phyloP scores from a whole-genome alignment of 1,139 yeast species.

The Geotrichum macrosporum region DNA sequence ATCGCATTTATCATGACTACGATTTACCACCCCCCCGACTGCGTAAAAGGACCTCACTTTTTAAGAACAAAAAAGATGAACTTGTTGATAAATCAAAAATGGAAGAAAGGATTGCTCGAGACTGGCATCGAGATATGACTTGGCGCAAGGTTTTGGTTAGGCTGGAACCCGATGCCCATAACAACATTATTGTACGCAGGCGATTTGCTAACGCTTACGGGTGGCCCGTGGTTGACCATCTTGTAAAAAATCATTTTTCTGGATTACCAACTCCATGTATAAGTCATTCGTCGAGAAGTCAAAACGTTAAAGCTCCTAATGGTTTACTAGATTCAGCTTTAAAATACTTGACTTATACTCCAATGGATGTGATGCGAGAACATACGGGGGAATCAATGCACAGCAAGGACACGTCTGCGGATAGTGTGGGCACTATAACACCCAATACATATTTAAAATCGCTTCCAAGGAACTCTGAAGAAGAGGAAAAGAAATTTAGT shows the following conservation, averaged over 20 bases:
- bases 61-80: conserved; percentile 30
- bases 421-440: neutral
- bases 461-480: too few species aligned
- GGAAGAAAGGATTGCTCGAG: conserved; percentile 84
- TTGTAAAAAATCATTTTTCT: conserved; percentile 61
- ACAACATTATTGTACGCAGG: conserved; percentile 84
- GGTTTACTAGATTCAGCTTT: neutral
- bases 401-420: neutral
- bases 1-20: conserved; percentile 60
- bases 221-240: conserved; percentile 86
- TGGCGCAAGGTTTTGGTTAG: conserved; percentile 93
- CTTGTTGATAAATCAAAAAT: conserved; percentile 42
- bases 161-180: conserved; percentile 90
- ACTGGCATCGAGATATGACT: conserved; percentile 76
- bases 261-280: conserved; percentile 12
- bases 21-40: conserved; percentile 54
- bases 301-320: neutral
- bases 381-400: conserved; percentile 4
- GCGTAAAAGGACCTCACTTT: conserved; percentile 29
- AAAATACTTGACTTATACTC: neutral
- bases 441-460: too few species aligned
- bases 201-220: conserved; percentile 93
- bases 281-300: too few species aligned
- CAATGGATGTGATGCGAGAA: conserved; percentile 1
- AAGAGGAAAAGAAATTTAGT: too few species aligned